Evolutionary conservation across 1,284 basidiomycete species (phyloP), one percentile per base, ranked within the genome.

Genomic region (Boletus mariae): DNA sequence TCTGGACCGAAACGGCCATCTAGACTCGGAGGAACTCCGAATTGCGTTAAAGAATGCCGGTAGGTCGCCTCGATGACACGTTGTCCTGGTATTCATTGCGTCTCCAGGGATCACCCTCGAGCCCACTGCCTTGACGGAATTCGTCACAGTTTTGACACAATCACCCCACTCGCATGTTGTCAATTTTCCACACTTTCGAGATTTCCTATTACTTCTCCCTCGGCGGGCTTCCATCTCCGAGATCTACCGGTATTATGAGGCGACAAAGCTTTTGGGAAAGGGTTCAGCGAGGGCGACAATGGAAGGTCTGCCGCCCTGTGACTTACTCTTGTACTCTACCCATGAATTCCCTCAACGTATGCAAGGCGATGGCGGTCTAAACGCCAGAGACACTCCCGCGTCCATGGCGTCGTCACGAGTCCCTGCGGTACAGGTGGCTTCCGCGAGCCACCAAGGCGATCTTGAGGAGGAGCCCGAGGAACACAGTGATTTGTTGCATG

Each of bases 151-250:
- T 61, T 77, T 95, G 51, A 83, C 90, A 7, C 77, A 80, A n/a
- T 81, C 81, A 42, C 78, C 81, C 11, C 78, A 84, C 62, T 81
- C 85, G 15, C 79, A 80, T 67, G 74, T 80, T n/a, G 82, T 97
- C 67, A 85, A 77, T 55, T 98, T 95, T 71, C 76, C 78, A 53
- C 89, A 96, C 65, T 97, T 96, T 70, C 79, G 94, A 47, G 90
- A 96, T 73, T 95, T 94, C 70, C 77, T 98, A 49, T 78, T 97
- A 49, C 80, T 96, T 49, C 72, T 96, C 53, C 93, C 94, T 41
- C 82, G 92, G 55, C 85, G 82, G 66, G 84, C 82, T 32, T 94
- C 90, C 1, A 78, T 92, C 9, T 77, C 80, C 49, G 94, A 97
- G 72, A 95, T 97, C 40, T 95, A 90, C 73, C 83, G 77, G 58